These are phyloP conservation scores for Pontederia paniculata DNA, from an alignment of 176 grass and related monocot genomes.

Conservation along the genomic window DNA sequence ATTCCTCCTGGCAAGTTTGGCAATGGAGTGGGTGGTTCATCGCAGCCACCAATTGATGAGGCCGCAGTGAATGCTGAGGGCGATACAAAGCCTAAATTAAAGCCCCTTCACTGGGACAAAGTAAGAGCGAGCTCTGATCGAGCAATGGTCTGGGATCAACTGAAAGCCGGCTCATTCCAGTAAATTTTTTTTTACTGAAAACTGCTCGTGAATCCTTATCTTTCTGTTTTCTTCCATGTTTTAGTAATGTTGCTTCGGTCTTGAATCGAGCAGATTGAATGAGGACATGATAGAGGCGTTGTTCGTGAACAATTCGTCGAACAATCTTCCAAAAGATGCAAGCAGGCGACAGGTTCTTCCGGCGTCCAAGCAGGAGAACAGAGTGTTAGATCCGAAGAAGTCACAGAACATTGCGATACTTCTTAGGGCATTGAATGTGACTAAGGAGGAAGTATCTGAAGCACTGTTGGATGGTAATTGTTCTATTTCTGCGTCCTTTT, in stretches of 20 bases:
- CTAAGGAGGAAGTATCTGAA: constrained; percentile 79
- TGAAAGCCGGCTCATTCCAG: constrained; percentile 99
- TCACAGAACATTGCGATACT: constrained; percentile 97
- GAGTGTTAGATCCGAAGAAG: constrained; percentile 98
- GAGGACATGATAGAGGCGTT: constrained; percentile 93
- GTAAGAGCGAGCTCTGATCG: constrained; percentile 83
- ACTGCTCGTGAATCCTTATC: constrained; percentile 14
- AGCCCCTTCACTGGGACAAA: constrained; percentile 99
- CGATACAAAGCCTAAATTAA: constrained; percentile 56
- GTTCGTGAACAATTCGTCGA: constrained; percentile 72
- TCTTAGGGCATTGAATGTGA: constrained; percentile 88
- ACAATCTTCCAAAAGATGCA: constrained; percentile 34
- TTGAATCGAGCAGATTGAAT: constrained; percentile 52
- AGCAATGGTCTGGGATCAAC: constrained; percentile 95
- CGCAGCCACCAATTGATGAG: constrained; percentile 19
- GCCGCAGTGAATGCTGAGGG: constrained; percentile 20
- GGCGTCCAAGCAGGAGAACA: constrained; percentile 69
- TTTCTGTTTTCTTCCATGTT: not conserved
- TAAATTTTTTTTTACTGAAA: constrained; percentile 22
- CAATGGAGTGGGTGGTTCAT: constrained; percentile 36
- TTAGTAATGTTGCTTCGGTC: not conserved
- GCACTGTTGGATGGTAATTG: constrained; percentile 77
- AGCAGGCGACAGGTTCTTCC: constrained; percentile 37
- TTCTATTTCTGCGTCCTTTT: constrained; percentile 4
- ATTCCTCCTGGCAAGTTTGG: constrained; percentile 27